Evolutionary conservation across 768 basidiomycete genomes (phyloP).

Genomic region (Lentinula aciculospora): DNA sequence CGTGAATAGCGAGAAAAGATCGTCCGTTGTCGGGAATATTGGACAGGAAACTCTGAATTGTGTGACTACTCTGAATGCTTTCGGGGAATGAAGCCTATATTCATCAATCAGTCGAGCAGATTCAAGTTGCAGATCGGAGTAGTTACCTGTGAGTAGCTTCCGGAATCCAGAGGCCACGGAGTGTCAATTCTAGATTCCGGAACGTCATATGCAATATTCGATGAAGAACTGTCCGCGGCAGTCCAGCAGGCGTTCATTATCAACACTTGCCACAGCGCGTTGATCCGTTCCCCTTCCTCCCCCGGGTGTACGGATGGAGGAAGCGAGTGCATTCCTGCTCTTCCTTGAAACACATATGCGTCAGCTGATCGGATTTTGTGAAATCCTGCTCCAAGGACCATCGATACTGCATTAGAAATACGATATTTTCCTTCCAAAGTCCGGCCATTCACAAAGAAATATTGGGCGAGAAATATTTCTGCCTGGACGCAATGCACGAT

Average conservation of each 20-base stretch:
- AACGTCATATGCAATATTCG: constrained; percentile 23
- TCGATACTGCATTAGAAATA: constrained; percentile 29
- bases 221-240: constrained; percentile 21
- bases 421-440: constrained; percentile 39
- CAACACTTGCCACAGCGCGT: constrained; percentile 33
- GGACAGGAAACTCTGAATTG: constrained; percentile 12
- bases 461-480: constrained; percentile 37
- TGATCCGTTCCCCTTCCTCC: constrained; percentile 29
- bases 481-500: constrained; percentile 31
- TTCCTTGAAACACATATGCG: constrained; percentile 1
- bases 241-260: constrained; percentile 29
- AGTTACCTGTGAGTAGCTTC: constrained; percentile 10
- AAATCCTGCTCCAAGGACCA: constrained; percentile 24
- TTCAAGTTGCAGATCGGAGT: not conserved
- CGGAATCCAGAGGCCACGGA: constrained; percentile 32
- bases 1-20: constrained; percentile 12
- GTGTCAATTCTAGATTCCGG: constrained; percentile 26
- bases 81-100: not conserved
- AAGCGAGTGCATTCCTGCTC: constrained; percentile 16
- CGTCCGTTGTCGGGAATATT: constrained; percentile 9
- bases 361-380: constrained; percentile 20
- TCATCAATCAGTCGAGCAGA: not conserved
- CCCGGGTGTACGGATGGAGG: constrained; percentile 21
- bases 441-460: constrained; percentile 37
- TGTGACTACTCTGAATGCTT: constrained; percentile 7